Evolutionary conservation across 495 filamentous ascomycete genomes (phyloP).

Genomic region (Hypoxylon fuscum): DNA sequence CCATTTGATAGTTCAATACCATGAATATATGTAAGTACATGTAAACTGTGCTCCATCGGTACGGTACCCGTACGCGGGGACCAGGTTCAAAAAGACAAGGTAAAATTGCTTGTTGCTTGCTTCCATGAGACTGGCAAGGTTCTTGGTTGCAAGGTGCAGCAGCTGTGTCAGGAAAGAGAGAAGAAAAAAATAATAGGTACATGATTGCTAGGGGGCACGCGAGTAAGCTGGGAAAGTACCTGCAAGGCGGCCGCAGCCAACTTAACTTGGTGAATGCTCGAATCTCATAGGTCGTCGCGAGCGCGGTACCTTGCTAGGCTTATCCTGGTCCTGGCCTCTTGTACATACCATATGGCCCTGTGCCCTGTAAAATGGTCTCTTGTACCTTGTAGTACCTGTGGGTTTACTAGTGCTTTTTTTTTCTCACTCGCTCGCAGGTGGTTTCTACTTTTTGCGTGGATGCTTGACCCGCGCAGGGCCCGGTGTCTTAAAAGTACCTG

Average conservation of each 20-base stretch:
- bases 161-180: slow-evolving; percentile 16
- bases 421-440: slow-evolving; percentile 1
- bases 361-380: not conserved
- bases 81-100: slow-evolving; percentile 17
- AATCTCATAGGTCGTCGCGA: slow-evolving; percentile 36
- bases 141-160: slow-evolving; percentile 27
- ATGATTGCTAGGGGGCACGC: slow-evolving; percentile 20
- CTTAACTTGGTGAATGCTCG: slow-evolving; percentile 24
- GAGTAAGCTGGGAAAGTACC: slow-evolving; percentile 32
- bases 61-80: slow-evolving; percentile 16
- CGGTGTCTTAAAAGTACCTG: slow-evolving; percentile 61
- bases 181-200: slow-evolving; percentile 1
- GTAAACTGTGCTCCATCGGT: slow-evolving; percentile 17
- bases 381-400: slow-evolving; percentile 16
- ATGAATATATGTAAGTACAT: not conserved
- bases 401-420: slow-evolving; percentile 17
- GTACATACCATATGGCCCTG: slow-evolving; percentile 37
- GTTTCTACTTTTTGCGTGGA: slow-evolving; percentile 8
- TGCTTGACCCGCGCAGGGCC: slow-evolving; percentile 36
- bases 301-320: slow-evolving; percentile 44
- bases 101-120: slow-evolving; percentile 26
- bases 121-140: slow-evolving; percentile 27
- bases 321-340: slow-evolving; percentile 41
- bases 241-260: slow-evolving; percentile 35
- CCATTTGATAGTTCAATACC: slow-evolving; percentile 1